A percentile compares a stretch with the other conserved stretches of the same genome.
Conservation (phyloP, 768 basidiomycete genomes). For the Fomitopsis serialis region DNA sequence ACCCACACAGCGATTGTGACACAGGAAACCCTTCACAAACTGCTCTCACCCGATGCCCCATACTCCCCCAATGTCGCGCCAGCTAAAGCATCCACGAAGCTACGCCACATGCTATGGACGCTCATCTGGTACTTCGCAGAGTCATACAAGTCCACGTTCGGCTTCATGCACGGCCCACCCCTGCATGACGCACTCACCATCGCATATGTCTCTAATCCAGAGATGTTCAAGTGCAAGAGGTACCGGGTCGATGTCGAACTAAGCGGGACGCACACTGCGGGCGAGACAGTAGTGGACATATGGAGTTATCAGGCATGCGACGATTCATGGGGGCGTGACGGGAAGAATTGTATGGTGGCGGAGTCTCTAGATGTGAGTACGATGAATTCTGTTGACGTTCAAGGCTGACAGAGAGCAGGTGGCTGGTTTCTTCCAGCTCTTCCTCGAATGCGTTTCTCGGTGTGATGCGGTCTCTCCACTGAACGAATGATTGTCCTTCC, state of each 20-base stretch:
- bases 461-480: constrained; percentile 61
- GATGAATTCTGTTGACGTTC: background rate
- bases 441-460: constrained; percentile 51
- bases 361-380: constrained; percentile 59
- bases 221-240: constrained; percentile 56
- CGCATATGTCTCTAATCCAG: constrained; percentile 66
- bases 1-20: constrained; percentile 83
- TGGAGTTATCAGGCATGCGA: constrained; percentile 59
- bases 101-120: constrained; percentile 72
- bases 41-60: constrained; percentile 34
- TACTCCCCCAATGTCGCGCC: constrained; percentile 1
- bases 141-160: constrained; percentile 67
- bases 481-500: constrained; percentile 28
- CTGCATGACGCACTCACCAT: constrained; percentile 84
- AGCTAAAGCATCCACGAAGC: constrained; percentile 32
- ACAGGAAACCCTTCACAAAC: constrained; percentile 39
- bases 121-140: constrained; percentile 71
- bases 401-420: constrained; percentile 38
- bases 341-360: constrained; percentile 74
- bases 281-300: constrained; percentile 79
- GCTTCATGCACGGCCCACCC: constrained; percentile 83
- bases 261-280: constrained; percentile 55
- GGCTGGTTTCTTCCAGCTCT: constrained; percentile 55
- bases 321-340: constrained; percentile 63
- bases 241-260: constrained; percentile 83